A percentile compares a stretch with the other conserved stretches of the same genome.
Evolutionary conservation across 2,329 filamentous ascomycete species (phyloP).

Genomic region (Gremmenia infestans): DNA sequence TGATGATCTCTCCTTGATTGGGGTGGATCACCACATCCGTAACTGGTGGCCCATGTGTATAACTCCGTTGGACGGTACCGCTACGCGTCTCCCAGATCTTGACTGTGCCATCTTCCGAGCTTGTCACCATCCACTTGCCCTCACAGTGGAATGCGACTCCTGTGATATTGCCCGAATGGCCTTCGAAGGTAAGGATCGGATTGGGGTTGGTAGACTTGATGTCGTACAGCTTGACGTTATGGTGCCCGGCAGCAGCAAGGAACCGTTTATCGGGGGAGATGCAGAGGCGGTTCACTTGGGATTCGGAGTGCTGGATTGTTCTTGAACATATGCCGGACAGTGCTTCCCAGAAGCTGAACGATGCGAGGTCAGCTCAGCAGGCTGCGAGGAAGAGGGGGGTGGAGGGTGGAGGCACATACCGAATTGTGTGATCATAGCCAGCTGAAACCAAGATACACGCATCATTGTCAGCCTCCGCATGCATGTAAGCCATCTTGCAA

Average conservation of each 20-base stretch:
- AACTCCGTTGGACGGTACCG: constrained; percentile 74
- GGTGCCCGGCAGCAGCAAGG: constrained; percentile 67
- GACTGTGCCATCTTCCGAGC: constrained; percentile 76
- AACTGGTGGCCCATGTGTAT: constrained; percentile 80
- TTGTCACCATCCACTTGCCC: constrained; percentile 99
- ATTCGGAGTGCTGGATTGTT: constrained; percentile 96
- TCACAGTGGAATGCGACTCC: constrained; percentile 98
- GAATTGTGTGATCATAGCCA: constrained; percentile 71
- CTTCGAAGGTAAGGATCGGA: constrained; percentile 88
- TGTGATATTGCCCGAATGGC: constrained; percentile 92
- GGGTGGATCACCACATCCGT: constrained; percentile 99
- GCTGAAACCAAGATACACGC: constrained; percentile 40
- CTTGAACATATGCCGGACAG: constrained; percentile 96
- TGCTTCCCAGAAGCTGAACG: constrained; percentile 88
- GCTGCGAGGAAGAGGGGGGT: background rate
- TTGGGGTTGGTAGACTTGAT: constrained; percentile 98
- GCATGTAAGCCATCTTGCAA: constrained; percentile 9
- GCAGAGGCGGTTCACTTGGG: constrained; percentile 95
- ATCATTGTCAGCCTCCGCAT: constrained; percentile 23
- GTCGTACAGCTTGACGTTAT: constrained; percentile 95
- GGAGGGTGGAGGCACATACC: constrained; percentile 40
- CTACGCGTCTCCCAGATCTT: constrained; percentile 33
- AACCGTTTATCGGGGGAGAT: constrained; percentile 98
- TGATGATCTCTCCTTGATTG: constrained; percentile 97
- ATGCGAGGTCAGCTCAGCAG: constrained; percentile 5